Evolutionary conservation across 2,329 filamentous ascomycete species (phyloP), one percentile per base, ranked within the genome.

Genomic region (Xylaria sp.): DNA sequence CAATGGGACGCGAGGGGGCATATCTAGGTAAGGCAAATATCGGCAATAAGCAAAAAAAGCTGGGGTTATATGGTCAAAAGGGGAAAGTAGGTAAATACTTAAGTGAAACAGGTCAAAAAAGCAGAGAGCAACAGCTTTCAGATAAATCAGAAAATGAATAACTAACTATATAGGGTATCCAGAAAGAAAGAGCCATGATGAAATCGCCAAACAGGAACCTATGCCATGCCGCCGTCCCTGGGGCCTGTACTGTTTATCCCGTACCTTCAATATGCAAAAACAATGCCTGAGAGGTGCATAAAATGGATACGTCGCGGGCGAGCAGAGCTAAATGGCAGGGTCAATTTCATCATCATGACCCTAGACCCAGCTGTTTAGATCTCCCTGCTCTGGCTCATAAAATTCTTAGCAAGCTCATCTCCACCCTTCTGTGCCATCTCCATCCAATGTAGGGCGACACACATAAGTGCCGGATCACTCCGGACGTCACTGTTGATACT

Each of bases 401-500:
- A 93, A 74, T 89, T 90, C 73, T 87, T 89, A 19, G 94, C 94
- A 68, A 96, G 80, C 72, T 90, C 86, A 74, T 98, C 94, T 1
- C 93, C 93, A n/a, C 93, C 93, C 56, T 85, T 85, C 69, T 92
- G 90, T 37, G 91, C 93, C 67, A 91, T 83, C 78, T 94, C 92
- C 93, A 98, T 97, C 93, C 94, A 98, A 80, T 98, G 94, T 77
- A 96, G 88, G 9, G 94, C 94, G 59, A 97, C 87, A 71, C 93
- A 97, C 91, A 98, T 95, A 41, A 93, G 87, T 55, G 90, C 90
- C 1, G 92, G 91, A 74, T 97, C 92, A 62, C 89, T 93, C 67
- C 92, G 76, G 35, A 85, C 82, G 61, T 85, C 78, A 17, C 79
- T 79, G 48, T 81, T 78, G 54, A 75, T 74, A 37, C 69, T 70